phyloP scores from a whole-genome alignment of 2,329 filamentous ascomycete species.

The Alternaria angustiovoidea region DNA sequence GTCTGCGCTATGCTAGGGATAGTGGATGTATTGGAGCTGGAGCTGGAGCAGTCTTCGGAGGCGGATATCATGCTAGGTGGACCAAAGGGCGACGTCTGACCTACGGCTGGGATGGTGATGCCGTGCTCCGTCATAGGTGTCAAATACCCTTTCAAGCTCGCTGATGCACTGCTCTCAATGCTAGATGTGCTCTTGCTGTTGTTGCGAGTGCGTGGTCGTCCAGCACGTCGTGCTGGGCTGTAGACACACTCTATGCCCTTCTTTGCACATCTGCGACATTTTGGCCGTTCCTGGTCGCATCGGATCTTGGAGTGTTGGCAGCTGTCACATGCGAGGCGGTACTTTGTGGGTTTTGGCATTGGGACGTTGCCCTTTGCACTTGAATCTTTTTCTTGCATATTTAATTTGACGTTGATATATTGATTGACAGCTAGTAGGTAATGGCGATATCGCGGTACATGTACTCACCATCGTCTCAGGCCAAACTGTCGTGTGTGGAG shows the following conservation, averaged over 20 bases:
- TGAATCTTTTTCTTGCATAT: constrained; percentile 6
- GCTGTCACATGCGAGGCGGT: constrained; percentile 16
- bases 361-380: constrained; percentile 2
- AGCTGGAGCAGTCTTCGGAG: constrained; percentile 5
- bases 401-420: not conserved
- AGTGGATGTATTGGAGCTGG: constrained; percentile 5
- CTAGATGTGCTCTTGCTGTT: constrained; percentile 4
- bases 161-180: not conserved
- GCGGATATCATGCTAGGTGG: not conserved
- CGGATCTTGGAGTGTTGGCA: constrained; percentile 16
- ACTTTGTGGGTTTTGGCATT: constrained; percentile 9
- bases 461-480: not conserved
- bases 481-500: not conserved
- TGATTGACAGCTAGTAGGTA: not conserved
- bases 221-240: constrained; percentile 12
- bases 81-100: constrained; percentile 7
- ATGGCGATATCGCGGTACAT: constrained; percentile 5
- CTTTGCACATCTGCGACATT: constrained; percentile 19
- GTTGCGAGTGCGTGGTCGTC: constrained; percentile 14
- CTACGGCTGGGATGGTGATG: not conserved
- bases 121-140: not conserved
- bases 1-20: not conserved
- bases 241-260: constrained; percentile 15
- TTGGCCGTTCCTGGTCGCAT: constrained; percentile 12
- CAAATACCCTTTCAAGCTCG: constrained; percentile 1